These are phyloP conservation scores for Stemphylium vesicarium DNA, from an alignment of 2,329 filamentous ascomycete species.

Conservation along the genomic window DNA sequence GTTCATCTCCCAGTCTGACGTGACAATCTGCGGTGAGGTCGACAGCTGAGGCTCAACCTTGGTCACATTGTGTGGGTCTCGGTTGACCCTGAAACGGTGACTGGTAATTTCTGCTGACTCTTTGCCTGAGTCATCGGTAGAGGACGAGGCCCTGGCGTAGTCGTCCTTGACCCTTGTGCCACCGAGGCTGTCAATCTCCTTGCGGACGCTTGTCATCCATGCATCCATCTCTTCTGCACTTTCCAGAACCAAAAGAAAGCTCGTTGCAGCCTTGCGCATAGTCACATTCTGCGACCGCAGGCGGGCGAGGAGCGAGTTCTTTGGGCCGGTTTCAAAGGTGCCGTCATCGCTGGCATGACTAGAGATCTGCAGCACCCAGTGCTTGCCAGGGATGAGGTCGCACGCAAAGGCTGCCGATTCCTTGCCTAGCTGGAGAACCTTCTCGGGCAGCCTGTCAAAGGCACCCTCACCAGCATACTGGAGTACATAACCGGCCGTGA, in stretches of 20 bases:
- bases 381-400: slow-evolving; percentile 78
- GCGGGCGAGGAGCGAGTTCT: slow-evolving; percentile 69
- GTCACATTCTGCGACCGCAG: slow-evolving; percentile 66
- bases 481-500: slow-evolving; percentile 73
- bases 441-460: slow-evolving; percentile 76
- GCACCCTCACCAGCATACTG: slow-evolving; percentile 76
- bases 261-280: slow-evolving; percentile 62
- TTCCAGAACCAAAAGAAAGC: slow-evolving; percentile 75
- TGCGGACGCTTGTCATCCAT: slow-evolving; percentile 73
- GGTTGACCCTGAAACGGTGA: slow-evolving; percentile 48
- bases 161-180: slow-evolving; percentile 62
- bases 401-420: slow-evolving; percentile 81
- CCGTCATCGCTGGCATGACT: slow-evolving; percentile 68
- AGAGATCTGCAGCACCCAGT: slow-evolving; percentile 80
- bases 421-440: slow-evolving; percentile 72
- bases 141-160: slow-evolving; percentile 35
- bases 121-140: slow-evolving; percentile 35
- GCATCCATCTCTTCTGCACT: slow-evolving; percentile 75
- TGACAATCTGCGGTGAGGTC: slow-evolving; percentile 37
- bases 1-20: slow-evolving; percentile 42
- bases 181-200: slow-evolving; percentile 72
- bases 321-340: slow-evolving; percentile 46
- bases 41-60: slow-evolving; percentile 42
- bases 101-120: slow-evolving; percentile 38
- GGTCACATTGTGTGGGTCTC: slow-evolving; percentile 41